Conservation (phyloP, 768 basidiomycete species). For the Candolleomyces efflorescens region DNA sequence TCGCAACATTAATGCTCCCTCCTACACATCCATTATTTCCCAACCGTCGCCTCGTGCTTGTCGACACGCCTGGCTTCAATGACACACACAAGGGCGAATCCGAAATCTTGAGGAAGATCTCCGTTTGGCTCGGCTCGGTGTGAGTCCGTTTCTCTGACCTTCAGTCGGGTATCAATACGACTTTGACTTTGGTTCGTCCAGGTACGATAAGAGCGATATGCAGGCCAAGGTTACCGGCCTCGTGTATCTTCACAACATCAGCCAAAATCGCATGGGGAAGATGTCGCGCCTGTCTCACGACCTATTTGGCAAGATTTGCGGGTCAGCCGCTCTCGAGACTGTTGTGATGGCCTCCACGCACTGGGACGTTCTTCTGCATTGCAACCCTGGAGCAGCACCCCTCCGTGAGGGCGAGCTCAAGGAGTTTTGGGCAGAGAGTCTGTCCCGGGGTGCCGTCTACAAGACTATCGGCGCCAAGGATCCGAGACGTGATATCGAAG, state of each 20-base stretch:
- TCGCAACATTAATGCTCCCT: neutral
- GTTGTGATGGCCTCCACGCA: constrained; percentile 12
- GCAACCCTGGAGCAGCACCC: neutral
- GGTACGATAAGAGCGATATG: constrained; percentile 4
- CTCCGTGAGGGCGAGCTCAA: neutral
- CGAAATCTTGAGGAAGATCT: constrained; percentile 20
- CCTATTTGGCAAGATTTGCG: constrained; percentile 11
- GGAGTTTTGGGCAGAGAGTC: neutral
- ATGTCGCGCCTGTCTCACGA: constrained; percentile 2
- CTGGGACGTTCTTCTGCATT: constrained; percentile 4
- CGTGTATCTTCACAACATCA: constrained; percentile 11
- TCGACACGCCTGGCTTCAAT: constrained; percentile 26
- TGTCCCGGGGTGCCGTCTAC: neutral
- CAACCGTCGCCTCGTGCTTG: constrained; percentile 13
- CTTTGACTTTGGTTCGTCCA: neutral
- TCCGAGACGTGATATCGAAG: too few relatives aligned
- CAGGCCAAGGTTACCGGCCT: constrained; percentile 9
- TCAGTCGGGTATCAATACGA: neutral
- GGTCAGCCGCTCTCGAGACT: constrained; percentile 3
- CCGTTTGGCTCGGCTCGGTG: constrained; percentile 18
- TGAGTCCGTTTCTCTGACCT: constrained; percentile 4
- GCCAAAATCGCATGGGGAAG: constrained; percentile 7
- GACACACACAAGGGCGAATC: constrained; percentile 17
- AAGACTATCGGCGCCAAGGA: neutral
- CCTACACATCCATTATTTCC: neutral